Evolutionary conservation across 2,329 filamentous ascomycete genomes (phyloP), one percentile per base, ranked within the genome.

Genomic region (Aulographum hederae): DNA sequence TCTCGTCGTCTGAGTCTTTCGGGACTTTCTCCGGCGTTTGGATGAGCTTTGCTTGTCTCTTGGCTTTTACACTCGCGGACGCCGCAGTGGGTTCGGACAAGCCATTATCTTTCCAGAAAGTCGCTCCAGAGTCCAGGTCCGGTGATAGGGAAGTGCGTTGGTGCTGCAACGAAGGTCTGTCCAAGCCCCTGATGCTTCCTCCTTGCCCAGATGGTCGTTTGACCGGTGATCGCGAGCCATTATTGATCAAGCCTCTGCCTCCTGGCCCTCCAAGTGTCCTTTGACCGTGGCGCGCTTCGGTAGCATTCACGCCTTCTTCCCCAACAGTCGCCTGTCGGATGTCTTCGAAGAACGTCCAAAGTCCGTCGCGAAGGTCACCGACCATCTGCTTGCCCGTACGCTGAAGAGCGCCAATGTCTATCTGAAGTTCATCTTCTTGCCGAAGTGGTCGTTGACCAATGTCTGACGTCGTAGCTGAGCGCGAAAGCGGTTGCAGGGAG

Each of bases 341-440:
- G 48, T 98, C 89, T 50, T 95, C 89, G 37, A 93, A 73, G 53
- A 98, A 98, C 2, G 81, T 93, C 72, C 79, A 85, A 30, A 98
- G 58, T 2, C 89, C 86, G 32, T 89, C 72, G 49, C 76, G 81
- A 52, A 98, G 73, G 53, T 94, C 89, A 37, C 80, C 78, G 12
- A 85, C 79, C 53, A 93, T 75, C 51, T 89, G 80, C 48, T 84
- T 84, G 36, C 61, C 52, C 5, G 52, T 53, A 25, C 21, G 21
- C n/a, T 25, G 21, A 25, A n/a, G 8, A 8, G 8, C 41, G 16
- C 41, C 39, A 14, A 48, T 38, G 25, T 46, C 46, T 18, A 8
- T 25, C 21, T 8, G 21, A n/a, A n/a, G n/a, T n/a, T n/a, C n/a
- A n/a, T n/a, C n/a, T n/a, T n/a, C n/a, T n/a, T n/a, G n/a, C n/a